Percentiles rank a stretch among this genome's conserved stretches.
Evolutionary conservation across 106 monocot genomes (phyloP).

Genomic region (Dioscorea zingiberensis): DNA sequence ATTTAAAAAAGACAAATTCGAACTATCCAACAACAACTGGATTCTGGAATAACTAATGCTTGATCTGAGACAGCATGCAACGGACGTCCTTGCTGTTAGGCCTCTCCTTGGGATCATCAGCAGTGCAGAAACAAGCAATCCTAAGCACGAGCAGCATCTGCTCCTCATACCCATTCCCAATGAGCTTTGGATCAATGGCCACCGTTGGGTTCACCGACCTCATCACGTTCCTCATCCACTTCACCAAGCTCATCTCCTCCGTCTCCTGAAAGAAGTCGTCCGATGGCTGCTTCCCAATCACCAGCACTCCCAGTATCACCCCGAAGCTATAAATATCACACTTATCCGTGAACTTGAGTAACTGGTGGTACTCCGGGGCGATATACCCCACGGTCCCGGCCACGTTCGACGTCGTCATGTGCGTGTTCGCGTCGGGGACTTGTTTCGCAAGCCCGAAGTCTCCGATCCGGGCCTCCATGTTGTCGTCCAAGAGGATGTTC

Average conservation of each 20-base stretch:
- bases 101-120: constrained; percentile 49
- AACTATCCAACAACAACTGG: too few relatives aligned
- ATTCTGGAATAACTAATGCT: too few relatives aligned
- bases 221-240: constrained; percentile 51
- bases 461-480: constrained; percentile 55
- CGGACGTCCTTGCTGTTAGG: constrained; percentile 63
- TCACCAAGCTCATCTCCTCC: constrained; percentile 40
- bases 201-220: background rate
- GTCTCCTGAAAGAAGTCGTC: constrained; percentile 56
- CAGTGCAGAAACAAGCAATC: constrained; percentile 64
- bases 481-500: constrained; percentile 69
- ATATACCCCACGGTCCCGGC: constrained; percentile 75
- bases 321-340: constrained; percentile 77
- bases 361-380: constrained; percentile 85
- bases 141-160: constrained; percentile 56
- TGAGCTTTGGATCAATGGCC: constrained; percentile 40
- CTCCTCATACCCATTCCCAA: constrained; percentile 30
- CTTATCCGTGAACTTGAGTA: constrained; percentile 58
- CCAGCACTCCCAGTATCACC: constrained; percentile 61
- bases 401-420: constrained; percentile 48
- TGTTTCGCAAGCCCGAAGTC: constrained; percentile 76
- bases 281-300: constrained; percentile 50
- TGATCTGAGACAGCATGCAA: constrained; percentile 45
- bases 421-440: constrained; percentile 51
- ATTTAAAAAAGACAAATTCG: too few relatives aligned